Base-by-base conservation (phyloP, 148 eudicot species). In the Rhododendron ovatum region DNA sequence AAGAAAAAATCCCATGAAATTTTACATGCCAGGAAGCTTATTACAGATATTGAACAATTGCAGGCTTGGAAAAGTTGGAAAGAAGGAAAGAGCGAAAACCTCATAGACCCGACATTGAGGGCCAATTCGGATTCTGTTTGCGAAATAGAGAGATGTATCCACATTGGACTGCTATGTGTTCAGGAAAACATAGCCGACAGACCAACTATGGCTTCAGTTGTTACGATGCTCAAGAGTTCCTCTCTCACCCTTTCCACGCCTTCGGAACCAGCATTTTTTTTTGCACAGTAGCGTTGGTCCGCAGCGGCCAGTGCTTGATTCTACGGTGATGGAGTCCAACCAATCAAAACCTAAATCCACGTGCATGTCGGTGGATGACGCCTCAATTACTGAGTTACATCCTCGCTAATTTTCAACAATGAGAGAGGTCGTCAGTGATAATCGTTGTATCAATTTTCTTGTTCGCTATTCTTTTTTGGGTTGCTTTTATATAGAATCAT, bases 61-160 rank as follows among this genome's bases (percentile, higher is more conserved):
- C 81, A 92, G 94, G 91, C 91, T 10, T 91, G 91, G 92, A 83
- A 91, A 77, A 33, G 86, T 39, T 91, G 91, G 91, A 86, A 10
- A 9, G 86, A 86, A 76, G 87, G 67, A 20, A 77, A 7, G 33
- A 63, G 43, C 5, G 45, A 28, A 45, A 75, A 90, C 18, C 28
- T 88, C 20, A 75, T 92, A 33, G 92, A 92, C 78, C 69, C 79
- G 24, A 37, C 45, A 79, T 30, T 91, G 59, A 67, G 43, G 24
- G 24, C 53, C 15, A 75, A 83, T 33, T 82, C 87, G 4, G 7
- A 28, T 48, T 43, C 24, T 18, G 0, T 35, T 1, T 12, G 15
- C 1, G 88, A 92, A 30, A 41, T 88, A 30, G 15, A 73, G 55
- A 87, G 92, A 69, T 92, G 89, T 71, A 55, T 92, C 18, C 87